These are phyloP conservation scores for Nephromyces sp. DNA, from an alignment of 169 alveolate species.

Conservation along the genomic window DNA sequence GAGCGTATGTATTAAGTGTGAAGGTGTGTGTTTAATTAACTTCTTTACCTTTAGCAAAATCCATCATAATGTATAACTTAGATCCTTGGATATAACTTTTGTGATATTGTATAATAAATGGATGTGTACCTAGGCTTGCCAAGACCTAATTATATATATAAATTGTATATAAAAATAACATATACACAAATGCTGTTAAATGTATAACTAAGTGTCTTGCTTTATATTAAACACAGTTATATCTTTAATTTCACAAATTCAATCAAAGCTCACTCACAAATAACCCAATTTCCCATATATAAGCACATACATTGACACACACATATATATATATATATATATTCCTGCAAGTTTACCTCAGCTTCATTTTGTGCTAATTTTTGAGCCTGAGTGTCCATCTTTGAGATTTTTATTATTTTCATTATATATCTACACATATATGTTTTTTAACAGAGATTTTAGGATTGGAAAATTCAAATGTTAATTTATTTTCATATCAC, in stretches of 20 bases:
- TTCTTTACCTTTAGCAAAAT: conserved; percentile 66
- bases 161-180: background rate
- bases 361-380: conserved; percentile 72
- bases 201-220: too few species aligned
- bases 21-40: background rate
- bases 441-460: too few species aligned
- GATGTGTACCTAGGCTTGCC: conserved; percentile 54
- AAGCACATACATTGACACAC: too few species aligned
- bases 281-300: too few species aligned
- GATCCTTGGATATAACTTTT: conserved; percentile 76
- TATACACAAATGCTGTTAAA: background rate
- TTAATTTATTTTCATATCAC: too few species aligned
- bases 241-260: too few species aligned
- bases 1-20: background rate
- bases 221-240: too few species aligned
- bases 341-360: conserved; percentile 55
- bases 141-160: conserved; percentile 5
- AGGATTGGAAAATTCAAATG: too few species aligned
- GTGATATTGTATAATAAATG: conserved; percentile 75
- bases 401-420: conserved; percentile 71
- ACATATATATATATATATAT: too few species aligned
- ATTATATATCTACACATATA: conserved; percentile 53
- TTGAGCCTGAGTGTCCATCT: conserved; percentile 53
- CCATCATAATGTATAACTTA: conserved; percentile 77
- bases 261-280: too few species aligned